A percentile compares a stretch with the other conserved stretches of the same genome.
phyloP scores from a whole-genome alignment of 2,329 filamentous ascomycete species.

The Exophiala xenobiotica region DNA sequence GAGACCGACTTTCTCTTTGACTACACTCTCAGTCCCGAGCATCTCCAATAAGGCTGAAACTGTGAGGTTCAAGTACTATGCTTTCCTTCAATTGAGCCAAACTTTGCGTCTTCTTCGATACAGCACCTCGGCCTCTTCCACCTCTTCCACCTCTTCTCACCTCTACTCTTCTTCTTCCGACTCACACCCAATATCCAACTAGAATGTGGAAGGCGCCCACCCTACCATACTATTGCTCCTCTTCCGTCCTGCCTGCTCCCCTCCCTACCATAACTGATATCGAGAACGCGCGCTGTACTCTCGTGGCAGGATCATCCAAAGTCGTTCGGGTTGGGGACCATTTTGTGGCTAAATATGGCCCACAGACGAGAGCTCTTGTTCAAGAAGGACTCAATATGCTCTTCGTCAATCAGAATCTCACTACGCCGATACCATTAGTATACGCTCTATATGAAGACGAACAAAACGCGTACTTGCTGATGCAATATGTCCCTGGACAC shows the following conservation, averaged over 20 bases:
- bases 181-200: too few species aligned
- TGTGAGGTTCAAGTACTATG: too few species aligned
- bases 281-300: conserved; percentile 20
- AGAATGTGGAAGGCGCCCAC: conserved; percentile 1
- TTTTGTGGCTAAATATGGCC: conserved; percentile 34
- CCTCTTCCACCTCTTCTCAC: too few species aligned
- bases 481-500: conserved; percentile 34
- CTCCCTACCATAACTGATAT: conserved; percentile 32
- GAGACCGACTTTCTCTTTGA: too few species aligned
- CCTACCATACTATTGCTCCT: conserved; percentile 3
- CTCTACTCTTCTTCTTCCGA: too few species aligned
- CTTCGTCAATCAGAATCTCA: conserved; percentile 32
- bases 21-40: too few species aligned
- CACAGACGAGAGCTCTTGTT: conserved; percentile 22
- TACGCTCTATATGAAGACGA: conserved; percentile 34
- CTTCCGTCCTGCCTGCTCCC: conserved; percentile 2
- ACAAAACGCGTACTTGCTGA: conserved; percentile 33
- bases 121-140: too few species aligned
- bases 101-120: too few species aligned
- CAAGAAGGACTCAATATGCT: conserved; percentile 37
- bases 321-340: conserved; percentile 28
- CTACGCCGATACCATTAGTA: conserved; percentile 33
- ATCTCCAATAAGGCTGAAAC: too few species aligned
- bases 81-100: too few species aligned
- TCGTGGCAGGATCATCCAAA: conserved; percentile 23